These are phyloP conservation scores for Talaromyces sp. DNA, from an alignment of 2,329 filamentous ascomycete genomes.

Conservation along the genomic window DNA sequence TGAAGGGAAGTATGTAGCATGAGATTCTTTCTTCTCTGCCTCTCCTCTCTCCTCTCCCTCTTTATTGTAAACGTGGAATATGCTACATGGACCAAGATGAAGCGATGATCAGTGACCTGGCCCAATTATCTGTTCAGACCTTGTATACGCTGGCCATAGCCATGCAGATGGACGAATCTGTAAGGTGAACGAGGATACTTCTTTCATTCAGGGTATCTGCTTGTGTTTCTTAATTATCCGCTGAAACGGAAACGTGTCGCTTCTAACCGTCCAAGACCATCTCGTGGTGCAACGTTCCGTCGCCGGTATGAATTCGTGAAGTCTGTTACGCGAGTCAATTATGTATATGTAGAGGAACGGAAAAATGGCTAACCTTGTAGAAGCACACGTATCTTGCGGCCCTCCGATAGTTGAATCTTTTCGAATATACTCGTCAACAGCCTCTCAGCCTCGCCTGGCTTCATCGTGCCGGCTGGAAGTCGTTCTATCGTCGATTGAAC, in stretches of 20 bases:
- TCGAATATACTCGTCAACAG: slow-evolving; percentile 78
- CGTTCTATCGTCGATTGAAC: slow-evolving; percentile 78
- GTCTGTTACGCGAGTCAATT: slow-evolving; percentile 48
- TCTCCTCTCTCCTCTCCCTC: not conserved
- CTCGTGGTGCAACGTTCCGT: slow-evolving; percentile 89
- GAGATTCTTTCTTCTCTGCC: not conserved
- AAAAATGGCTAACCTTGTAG: slow-evolving; percentile 57
- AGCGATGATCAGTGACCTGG: not conserved
- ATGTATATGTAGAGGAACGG: not conserved
- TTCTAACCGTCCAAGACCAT: slow-evolving; percentile 83
- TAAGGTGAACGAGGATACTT: not conserved
- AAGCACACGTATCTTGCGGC: slow-evolving; percentile 76
- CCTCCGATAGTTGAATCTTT: slow-evolving; percentile 64
- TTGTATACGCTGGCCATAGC: not conserved
- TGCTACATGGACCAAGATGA: slow-evolving; percentile 2
- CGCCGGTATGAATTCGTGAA: slow-evolving; percentile 94
- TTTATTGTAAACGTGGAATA: not conserved
- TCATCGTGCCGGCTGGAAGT: slow-evolving; percentile 78
- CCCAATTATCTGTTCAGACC: not conserved
- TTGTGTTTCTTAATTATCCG: slow-evolving; percentile 40
- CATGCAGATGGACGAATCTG: not conserved
- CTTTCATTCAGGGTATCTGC: slow-evolving; percentile 13
- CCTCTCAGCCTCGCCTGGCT: slow-evolving; percentile 72
- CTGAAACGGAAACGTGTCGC: slow-evolving; percentile 81
- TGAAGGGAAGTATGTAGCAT: not conserved